Percentiles rank a stretch among this genome's conserved stretches.
phyloP scores from a whole-genome alignment of 2,329 filamentous ascomycete genomes.

The Sclerotinia sclerotiorum region DNA sequence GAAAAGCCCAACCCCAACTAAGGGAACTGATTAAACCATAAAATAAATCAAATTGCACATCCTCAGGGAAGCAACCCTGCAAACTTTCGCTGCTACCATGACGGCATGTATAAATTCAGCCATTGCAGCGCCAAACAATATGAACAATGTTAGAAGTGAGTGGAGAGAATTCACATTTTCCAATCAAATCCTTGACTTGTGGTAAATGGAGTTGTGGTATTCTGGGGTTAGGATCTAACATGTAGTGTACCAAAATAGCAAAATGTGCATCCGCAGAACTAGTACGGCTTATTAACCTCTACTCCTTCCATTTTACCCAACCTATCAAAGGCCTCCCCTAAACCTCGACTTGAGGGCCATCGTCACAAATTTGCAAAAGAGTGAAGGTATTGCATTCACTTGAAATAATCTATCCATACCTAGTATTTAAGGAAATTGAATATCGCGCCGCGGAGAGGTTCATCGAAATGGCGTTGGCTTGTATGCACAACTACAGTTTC shows the following conservation, averaged over 20 bases:
- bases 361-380: neutral
- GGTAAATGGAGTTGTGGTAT: neutral
- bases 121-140: neutral
- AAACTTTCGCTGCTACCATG: no score
- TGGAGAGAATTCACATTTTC: neutral
- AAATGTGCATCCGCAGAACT: neutral
- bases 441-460: no score
- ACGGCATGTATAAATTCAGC: neutral
- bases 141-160: neutral
- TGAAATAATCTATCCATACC: neutral
- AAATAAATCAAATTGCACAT: no score
- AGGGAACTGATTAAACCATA: no score
- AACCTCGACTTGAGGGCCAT: neutral
- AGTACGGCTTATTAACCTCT: neutral
- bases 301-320: neutral
- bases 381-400: neutral
- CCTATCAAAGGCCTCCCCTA: neutral
- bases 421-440: no score
- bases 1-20: no score
- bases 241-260: neutral
- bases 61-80: no score
- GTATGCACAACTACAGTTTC: neutral
- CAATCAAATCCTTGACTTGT: neutral
- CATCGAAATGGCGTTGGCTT: neutral
- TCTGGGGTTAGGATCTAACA: neutral